Evolutionary conservation across 176 grass and related monocot species (phyloP), one percentile per base, ranked within the genome.

Genomic region (Olyra latifolia): DNA sequence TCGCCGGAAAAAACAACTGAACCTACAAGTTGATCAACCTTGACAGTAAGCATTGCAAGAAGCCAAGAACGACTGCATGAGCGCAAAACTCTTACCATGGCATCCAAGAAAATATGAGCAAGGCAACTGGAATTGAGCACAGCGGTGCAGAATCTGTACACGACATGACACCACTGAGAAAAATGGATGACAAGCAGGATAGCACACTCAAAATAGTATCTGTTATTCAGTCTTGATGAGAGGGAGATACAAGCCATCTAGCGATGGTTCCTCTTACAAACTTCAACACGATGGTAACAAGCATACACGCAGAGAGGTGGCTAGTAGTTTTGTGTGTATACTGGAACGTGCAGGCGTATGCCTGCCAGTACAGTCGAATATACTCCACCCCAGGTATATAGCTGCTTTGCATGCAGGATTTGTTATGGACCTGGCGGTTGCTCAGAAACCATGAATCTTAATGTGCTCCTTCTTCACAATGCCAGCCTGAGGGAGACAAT

Each of bases 381-480:
- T 72, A 85, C 56, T 66, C 78, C 88, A 82, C 83, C 83, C 13
- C 46, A 61, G 50, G 50, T 71, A 60, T 75, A 77, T 74, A 68
- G 60, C 75, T 84, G 80, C 63, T 80, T 67, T 52, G 85, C 82
- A 77, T 84, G 76, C 52, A 71, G 66, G 35, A 16, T 6, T 63
- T 52, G 78, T 57, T 74, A 84, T 47, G 83, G 22, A 77, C 43
- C 84, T 38, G 56, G 24, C 47, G 58, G 67, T 77, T 83, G 68
- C 80, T 99, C 87, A 99, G 88, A 99, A 99, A 93, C 97, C 97
- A 93, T 99, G 97, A 73, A 99, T 92, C 72, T 99, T 99, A 78
- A 99, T 99, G 74, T 93, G 90, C 13, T 99, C 97, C 89, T 99
- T 99, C 68, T 99, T 99, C 87, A 99, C 91, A 88, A 99, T 90